Conservation (phyloP, 148 eudicot species). For the Heliosperma pusillum region DNA sequence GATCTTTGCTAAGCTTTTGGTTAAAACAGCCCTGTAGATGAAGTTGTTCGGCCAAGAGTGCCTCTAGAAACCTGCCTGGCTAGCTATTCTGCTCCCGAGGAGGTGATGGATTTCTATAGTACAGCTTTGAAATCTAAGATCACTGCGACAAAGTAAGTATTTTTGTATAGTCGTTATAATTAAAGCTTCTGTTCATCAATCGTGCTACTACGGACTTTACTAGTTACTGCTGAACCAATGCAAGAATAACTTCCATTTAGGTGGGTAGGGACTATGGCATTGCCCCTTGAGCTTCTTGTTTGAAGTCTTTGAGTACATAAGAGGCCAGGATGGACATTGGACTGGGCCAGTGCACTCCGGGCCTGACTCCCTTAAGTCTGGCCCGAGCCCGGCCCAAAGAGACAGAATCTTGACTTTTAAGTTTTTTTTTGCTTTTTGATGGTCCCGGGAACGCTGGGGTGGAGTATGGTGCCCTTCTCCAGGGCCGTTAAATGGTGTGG, state of each 20-base stretch:
- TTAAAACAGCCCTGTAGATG: slow-evolving; percentile 51
- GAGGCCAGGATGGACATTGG: neutral
- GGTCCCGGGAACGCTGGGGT: no score
- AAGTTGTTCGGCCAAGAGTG: slow-evolving; percentile 94
- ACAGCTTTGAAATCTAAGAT: slow-evolving; percentile 74
- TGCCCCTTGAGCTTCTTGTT: neutral
- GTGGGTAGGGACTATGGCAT: neutral
- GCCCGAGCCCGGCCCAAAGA: no score
- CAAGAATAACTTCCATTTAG: neutral
- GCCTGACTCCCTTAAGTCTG: no score
- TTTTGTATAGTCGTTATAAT: slow-evolving; percentile 3
- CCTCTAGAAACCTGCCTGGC: slow-evolving; percentile 73
- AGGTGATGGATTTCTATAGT: slow-evolving; percentile 88
- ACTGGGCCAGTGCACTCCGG: no score
- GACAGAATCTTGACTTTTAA: no score
- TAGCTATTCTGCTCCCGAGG: slow-evolving; percentile 80
- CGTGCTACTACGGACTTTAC: neutral
- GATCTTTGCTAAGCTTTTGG: slow-evolving; percentile 16
- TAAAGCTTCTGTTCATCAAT: neutral
- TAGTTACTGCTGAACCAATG: neutral
- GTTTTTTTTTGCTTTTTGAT: no score
- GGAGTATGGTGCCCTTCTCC: no score
- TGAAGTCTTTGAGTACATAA: neutral
- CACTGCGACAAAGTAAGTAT: slow-evolving; percentile 80
- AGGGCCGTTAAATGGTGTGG: no score